A percentile compares a stretch with the other conserved stretches of the same genome.
Evolutionary conservation across 1,284 basidiomycete genomes (phyloP).

Genomic region (Mycena sp.): DNA sequence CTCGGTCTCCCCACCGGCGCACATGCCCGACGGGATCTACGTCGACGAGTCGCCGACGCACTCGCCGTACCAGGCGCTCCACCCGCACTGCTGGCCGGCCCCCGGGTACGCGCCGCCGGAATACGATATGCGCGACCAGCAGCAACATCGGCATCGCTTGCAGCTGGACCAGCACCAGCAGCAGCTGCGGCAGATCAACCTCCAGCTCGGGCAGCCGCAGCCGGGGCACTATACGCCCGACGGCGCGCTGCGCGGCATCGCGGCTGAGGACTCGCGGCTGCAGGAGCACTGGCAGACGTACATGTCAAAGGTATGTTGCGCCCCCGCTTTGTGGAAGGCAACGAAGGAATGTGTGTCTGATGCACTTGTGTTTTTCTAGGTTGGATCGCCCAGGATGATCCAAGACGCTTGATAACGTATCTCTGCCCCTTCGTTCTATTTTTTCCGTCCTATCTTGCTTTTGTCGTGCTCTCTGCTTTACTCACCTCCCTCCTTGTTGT

Average conservation of each 20-base stretch:
- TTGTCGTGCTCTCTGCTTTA: slow-evolving; percentile 13
- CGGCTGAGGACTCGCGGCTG: slow-evolving; percentile 57
- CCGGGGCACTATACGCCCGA: slow-evolving; percentile 49
- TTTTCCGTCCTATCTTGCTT: not conserved
- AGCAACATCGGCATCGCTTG: slow-evolving; percentile 6
- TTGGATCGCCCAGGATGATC: slow-evolving; percentile 49
- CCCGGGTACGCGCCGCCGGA: slow-evolving; percentile 9
- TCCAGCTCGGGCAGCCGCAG: slow-evolving; percentile 28
- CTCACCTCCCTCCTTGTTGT: not conserved
- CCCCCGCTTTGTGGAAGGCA: slow-evolving; percentile 2
- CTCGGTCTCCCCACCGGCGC: not conserved
- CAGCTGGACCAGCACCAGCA: slow-evolving; percentile 24
- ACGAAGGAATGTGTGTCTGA: not conserved
- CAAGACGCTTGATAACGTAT: slow-evolving; percentile 18
- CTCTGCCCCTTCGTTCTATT: not conserved
- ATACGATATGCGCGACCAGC: slow-evolving; percentile 12
- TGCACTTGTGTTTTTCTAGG: slow-evolving; percentile 33
- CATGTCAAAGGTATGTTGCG: slow-evolving; percentile 54
- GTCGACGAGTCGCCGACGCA: slow-evolving; percentile 20
- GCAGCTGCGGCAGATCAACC: slow-evolving; percentile 26
- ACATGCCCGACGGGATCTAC: slow-evolving; percentile 12
- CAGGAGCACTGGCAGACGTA: slow-evolving; percentile 70
- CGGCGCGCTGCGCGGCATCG: slow-evolving; percentile 51
- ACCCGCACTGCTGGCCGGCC: slow-evolving; percentile 21
- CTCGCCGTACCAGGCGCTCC: slow-evolving; percentile 23